Evolutionary conservation across 2,329 filamentous ascomycete species (phyloP), one percentile per base, ranked within the genome.

Genomic region (Ceratocystiopsis brevicomis): DNA sequence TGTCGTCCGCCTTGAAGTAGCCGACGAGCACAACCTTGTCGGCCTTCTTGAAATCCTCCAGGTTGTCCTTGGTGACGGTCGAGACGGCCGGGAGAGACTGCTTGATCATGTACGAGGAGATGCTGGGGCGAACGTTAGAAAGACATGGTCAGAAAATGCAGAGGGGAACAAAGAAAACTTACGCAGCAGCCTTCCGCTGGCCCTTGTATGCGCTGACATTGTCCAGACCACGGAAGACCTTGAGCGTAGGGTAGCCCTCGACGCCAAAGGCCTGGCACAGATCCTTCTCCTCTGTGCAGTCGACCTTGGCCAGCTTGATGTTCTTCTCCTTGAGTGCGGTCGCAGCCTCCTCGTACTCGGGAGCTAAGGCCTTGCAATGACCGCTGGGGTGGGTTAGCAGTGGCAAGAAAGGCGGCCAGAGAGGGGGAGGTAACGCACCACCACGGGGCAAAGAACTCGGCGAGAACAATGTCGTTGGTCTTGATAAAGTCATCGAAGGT

Each of bases 191-290:
- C 71, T 96, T 94, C 62, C 90, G 77, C 64, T 85, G 80, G 58
- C 90, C 90, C 55, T 71, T 69, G 68, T 98, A 98, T 50, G 87
- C 80, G 51, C 74, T 69, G 59, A 84, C 65, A 60, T 81, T 84
- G 12, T 95, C 84, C 38, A 67, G 64, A 54, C 90, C 88, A 56
- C 88, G 85, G 86, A 98, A 98, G 66, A 98, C 76, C 78, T 96
- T 98, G 59, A 98, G 76, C 52, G 90, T 98, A 49, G 90, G 90
- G 73, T 98, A 98, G 52, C 90, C 90, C 71, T 96, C 86, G 38
- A 98, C 87, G 49, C 84, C 87, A 56, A 82, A 83, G 54, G 75
- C 69, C 63, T 86, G 75, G 76, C 90, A 98, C 53, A 98, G 80
- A 33, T 93, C 85, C 50, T 78, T 68, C 71, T 98, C 84, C 61